Base-by-base conservation (phyloP, 2,329 filamentous ascomycete species). In the Orbilia ellipsospora region DNA sequence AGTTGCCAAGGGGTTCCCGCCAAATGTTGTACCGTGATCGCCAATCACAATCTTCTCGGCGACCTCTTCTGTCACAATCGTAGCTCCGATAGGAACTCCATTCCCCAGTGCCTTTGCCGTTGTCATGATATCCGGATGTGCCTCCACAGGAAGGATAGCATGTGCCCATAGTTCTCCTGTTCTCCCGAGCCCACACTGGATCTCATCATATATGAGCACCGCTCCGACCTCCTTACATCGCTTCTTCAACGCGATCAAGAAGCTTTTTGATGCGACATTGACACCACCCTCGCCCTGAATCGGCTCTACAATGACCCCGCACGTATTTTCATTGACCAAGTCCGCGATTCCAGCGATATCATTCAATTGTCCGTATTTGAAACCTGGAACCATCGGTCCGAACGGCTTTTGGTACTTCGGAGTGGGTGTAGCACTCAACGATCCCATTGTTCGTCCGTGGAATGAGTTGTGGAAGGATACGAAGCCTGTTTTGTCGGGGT, bases 231-330 rank as follows among this genome's bases (percentile, higher is more conserved):
- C 90, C 67, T 90, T 90, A 83, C 94, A 97, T 73, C 94, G 88
- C 81, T 87, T 88, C 72, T 93, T 92, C n/a, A 99, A 87, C 0
- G 93, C 91, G 23, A 89, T 82, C 23, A 99, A 86, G 83, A 98
- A 99, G 78, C 93, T 92, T 2, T 91, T 88, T 0, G 87, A 90
- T 2, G 92, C 95, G 10, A 92, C 89, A 79, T 94, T 91, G 61
- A 99, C 91, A 78, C 95, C 95, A 15, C 95, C 95, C 84, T 99
- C 95, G 72, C 95, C 95, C 84, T 99, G 95, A 76, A 99, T 97
- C 7, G 95, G 95, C 85, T 99, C 95, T 54, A 99, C 88, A 70
- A 99, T 94, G 18, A 99, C 95, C 81, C 93, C 94, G 80, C 94
- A 97, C 0, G 95, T 98, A 78, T 90, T 88, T 18, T 93, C 89